Evolutionary conservation across 1,139 yeast species (phyloP), one percentile per base, ranked within the genome.

Genomic region (Lodderomyces jiufengensis): DNA sequence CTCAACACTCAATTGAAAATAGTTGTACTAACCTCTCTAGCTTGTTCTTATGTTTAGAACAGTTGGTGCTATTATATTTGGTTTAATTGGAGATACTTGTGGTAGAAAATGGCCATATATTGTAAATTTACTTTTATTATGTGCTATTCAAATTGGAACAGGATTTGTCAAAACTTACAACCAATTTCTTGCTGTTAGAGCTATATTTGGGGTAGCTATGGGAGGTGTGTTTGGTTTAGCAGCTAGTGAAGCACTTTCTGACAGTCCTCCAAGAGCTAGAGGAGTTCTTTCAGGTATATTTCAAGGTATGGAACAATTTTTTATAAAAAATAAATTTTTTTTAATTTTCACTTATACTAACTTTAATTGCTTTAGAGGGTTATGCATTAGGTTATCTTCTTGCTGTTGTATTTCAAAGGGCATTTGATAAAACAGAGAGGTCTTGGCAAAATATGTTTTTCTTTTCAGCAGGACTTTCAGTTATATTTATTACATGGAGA

Each of bases 1-100:
- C n/a, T n/a, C n/a, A n/a, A n/a, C n/a, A n/a, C n/a, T n/a, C n/a
- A n/a, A n/a, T n/a, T n/a, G n/a, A n/a, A n/a, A n/a, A n/a, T n/a
- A n/a, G n/a, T n/a, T n/a, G n/a, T n/a, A n/a, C n/a, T n/a, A n/a
- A n/a, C n/a, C n/a, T n/a, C n/a, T n/a, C n/a, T n/a, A n/a, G n/a
- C 56, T 67, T 45, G 73, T 66, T 28, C 61, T 66, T 38, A 66
- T 66, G 73, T 63, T 67, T 46, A 57, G 73, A 50, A 53, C 70
- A 3, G 64, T 66, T 8, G 73, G 73, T 22, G 70, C 72, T 1
- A 38, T 66, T 13, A 44, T 59, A 20, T 66, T 67, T 40, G 73
- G 73, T 28, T 44, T 51, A 20, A 48, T 63, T 48, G 66, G 69
- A 41, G 73, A 67, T 45, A 55, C 45, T 11, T 51, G 27, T 38